These are phyloP conservation scores for Calocybe gangraenosa DNA, from an alignment of 768 basidiomycete genomes.

Conservation along the genomic window DNA sequence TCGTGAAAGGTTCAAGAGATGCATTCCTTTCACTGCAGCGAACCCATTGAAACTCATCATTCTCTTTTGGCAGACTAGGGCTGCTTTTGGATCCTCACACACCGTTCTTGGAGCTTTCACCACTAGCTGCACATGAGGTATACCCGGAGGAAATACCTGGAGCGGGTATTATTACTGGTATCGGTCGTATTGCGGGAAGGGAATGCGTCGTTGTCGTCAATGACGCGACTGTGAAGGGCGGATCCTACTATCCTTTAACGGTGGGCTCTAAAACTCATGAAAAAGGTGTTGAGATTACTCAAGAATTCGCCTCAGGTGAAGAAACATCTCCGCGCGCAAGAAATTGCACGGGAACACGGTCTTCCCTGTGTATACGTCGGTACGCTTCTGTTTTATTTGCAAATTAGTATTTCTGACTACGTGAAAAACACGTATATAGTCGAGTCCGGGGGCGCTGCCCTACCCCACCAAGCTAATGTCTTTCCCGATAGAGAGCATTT, in stretches of 20 bases:
- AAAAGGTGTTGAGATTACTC: background rate
- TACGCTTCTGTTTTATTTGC: slow-evolving; percentile 28
- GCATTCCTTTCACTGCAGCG: background rate
- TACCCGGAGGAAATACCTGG: slow-evolving; percentile 81
- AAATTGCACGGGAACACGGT: slow-evolving; percentile 87
- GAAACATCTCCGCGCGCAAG: slow-evolving; percentile 93
- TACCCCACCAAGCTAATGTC: slow-evolving; percentile 91
- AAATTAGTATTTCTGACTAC: background rate
- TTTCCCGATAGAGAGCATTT: slow-evolving; percentile 97
- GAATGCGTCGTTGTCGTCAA: slow-evolving; percentile 93
- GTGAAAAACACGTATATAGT: slow-evolving; percentile 43
- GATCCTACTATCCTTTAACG: slow-evolving; percentile 87
- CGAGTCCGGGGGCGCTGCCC: slow-evolving; percentile 90
- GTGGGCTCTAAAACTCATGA: slow-evolving; percentile 29
- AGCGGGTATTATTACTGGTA: slow-evolving; percentile 87
- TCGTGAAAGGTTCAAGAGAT: slow-evolving; percentile 65
- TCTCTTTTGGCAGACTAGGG: slow-evolving; percentile 43
- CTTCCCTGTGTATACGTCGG: slow-evolving; percentile 92
- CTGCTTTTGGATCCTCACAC: slow-evolving; percentile 80
- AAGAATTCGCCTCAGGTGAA: slow-evolving; percentile 59
- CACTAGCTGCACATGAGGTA: slow-evolving; percentile 83
- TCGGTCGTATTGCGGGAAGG: slow-evolving; percentile 70
- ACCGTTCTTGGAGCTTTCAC: slow-evolving; percentile 86
- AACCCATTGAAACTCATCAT: slow-evolving; percentile 1
- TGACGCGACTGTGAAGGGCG: slow-evolving; percentile 91